Evolutionary conservation across 495 filamentous ascomycete species (phyloP).

Genomic region (Terfezia boudieri): DNA sequence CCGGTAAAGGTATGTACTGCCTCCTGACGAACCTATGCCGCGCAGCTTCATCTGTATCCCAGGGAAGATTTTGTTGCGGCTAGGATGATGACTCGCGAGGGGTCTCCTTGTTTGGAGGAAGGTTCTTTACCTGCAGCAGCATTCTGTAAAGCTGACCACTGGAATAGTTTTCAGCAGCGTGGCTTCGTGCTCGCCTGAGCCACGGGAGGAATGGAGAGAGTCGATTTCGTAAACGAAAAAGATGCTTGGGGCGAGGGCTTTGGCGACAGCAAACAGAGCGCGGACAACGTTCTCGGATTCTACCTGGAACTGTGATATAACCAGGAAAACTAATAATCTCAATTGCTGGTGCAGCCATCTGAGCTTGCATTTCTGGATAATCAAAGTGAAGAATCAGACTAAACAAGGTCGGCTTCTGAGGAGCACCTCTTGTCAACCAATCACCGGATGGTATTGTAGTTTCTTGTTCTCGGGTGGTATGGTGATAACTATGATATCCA

Average conservation of each 20-base stretch:
- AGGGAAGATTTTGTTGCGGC: constrained; percentile 94
- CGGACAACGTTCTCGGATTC: constrained; percentile 93
- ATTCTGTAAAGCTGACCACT: constrained; percentile 83
- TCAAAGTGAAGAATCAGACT: background rate
- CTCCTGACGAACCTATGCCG: constrained; percentile 74
- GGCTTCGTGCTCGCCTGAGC: constrained; percentile 74
- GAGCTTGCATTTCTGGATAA: background rate
- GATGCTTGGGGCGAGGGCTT: constrained; percentile 76
- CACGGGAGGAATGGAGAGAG: constrained; percentile 67
- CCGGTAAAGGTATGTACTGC: constrained; percentile 90
- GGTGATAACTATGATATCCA: too few relatives aligned
- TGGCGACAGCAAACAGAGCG: constrained; percentile 76
- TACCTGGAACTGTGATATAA: background rate
- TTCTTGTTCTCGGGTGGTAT: too few relatives aligned
- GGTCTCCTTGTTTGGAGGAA: constrained; percentile 40
- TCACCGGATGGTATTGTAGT: too few relatives aligned
- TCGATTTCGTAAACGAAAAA: constrained; percentile 99
- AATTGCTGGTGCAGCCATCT: background rate
- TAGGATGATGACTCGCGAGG: constrained; percentile 78
- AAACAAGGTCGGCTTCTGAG: too few relatives aligned
- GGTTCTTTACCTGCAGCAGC: constrained; percentile 71
- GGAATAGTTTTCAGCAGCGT: constrained; percentile 99
- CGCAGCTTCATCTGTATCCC: constrained; percentile 95
- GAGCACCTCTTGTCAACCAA: too few relatives aligned
- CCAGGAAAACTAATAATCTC: background rate